Conservation (phyloP, 2,329 filamentous ascomycete genomes). For the Periglandula ipomoeae region DNA sequence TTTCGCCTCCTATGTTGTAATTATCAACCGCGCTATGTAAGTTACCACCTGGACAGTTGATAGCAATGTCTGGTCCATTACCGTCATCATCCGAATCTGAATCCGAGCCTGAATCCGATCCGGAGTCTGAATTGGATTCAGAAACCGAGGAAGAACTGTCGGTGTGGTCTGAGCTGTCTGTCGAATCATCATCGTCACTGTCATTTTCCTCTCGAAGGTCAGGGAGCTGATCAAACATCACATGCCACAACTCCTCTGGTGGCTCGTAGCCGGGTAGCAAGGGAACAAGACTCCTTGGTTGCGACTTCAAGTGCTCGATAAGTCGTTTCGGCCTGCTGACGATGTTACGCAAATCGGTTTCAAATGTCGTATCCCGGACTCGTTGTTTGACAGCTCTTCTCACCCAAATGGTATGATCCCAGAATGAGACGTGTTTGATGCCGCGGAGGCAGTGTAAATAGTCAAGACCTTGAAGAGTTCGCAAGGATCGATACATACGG, state of each 20-base stretch:
- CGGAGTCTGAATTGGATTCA: not conserved
- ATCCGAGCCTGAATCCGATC: not conserved
- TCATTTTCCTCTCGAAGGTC: not conserved
- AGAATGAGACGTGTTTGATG: conserved; percentile 29
- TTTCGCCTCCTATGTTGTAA: too few species aligned
- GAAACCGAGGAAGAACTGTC: not conserved
- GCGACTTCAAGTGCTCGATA: conserved; percentile 5
- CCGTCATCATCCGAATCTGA: not conserved
- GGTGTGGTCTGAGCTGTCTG: not conserved
- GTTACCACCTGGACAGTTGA: too few species aligned
- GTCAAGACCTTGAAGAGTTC: conserved; percentile 35
- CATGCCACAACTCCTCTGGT: conserved; percentile 7
- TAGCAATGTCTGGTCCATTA: not conserved
- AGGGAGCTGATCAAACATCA: not conserved
- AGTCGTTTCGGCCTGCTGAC: conserved; percentile 14
- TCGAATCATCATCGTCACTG: not conserved
- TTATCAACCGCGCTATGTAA: too few species aligned
- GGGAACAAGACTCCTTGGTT: conserved; percentile 14
- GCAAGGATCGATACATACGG: conserved; percentile 25
- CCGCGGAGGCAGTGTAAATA: conserved; percentile 35
- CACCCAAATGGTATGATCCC: conserved; percentile 26
- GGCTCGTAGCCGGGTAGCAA: conserved; percentile 10
- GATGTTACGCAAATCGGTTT: conserved; percentile 16
- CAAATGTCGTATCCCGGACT: conserved; percentile 23
- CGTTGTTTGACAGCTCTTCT: not conserved